Percentiles rank a stretch among this genome's conserved stretches.
These are phyloP conservation scores for Tolypocladium sp. DNA, from an alignment of 2,329 filamentous ascomycete genomes.

Conservation along the genomic window DNA sequence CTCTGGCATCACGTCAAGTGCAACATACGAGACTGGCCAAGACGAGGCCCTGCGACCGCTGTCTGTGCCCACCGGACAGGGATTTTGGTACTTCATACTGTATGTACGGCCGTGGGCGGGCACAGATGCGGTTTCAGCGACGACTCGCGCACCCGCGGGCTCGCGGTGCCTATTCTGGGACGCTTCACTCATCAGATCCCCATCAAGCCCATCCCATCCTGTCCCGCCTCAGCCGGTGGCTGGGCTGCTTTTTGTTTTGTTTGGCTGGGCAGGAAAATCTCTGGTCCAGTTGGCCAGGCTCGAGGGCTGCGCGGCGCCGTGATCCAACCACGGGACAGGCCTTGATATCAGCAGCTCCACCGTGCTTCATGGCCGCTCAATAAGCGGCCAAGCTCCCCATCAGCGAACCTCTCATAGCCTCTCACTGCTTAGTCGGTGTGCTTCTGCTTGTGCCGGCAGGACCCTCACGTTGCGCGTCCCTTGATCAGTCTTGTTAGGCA, in stretches of 20 bases:
- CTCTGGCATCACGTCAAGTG: neutral
- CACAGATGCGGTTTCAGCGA: neutral
- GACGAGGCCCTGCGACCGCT: neutral
- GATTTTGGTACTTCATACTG: neutral
- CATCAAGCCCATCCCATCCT: neutral
- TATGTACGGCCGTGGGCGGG: neutral
- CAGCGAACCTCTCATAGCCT: constrained; percentile 1
- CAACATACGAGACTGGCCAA: neutral
- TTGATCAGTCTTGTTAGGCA: constrained; percentile 1
- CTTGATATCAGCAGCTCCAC: constrained; percentile 20
- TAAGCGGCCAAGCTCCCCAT: constrained; percentile 13
- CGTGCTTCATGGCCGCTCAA: constrained; percentile 25
- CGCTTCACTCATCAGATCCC: neutral
- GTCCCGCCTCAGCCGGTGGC: neutral
- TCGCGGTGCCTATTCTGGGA: neutral
- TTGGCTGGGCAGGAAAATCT: neutral
- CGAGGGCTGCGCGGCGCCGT: constrained; percentile 4
- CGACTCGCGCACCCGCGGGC: neutral
- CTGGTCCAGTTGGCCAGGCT: constrained; percentile 5
- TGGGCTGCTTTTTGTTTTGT: neutral
- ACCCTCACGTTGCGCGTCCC: constrained; percentile 10
- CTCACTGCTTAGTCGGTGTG: constrained; percentile 25
- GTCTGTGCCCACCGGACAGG: neutral
- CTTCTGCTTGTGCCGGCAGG: constrained; percentile 10
- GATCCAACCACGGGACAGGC: constrained; percentile 13